A percentile compares a stretch with the other conserved stretches of the same genome.
Evolutionary conservation across 2,329 filamentous ascomycete species (phyloP).

Genomic region (Pseudogymnoascus sp.): DNA sequence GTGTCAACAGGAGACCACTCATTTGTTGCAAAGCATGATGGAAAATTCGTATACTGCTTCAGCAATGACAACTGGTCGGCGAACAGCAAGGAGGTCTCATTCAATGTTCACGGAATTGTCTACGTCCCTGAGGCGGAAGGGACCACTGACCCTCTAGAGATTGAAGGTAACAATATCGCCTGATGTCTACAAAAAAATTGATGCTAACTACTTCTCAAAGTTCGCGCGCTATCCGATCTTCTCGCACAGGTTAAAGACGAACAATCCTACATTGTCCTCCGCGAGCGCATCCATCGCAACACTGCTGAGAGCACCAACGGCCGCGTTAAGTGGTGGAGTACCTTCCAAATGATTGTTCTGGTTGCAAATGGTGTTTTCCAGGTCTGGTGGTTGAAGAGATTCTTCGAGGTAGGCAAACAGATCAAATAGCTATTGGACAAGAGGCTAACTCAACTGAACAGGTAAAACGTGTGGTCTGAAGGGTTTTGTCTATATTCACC

Average conservation of each 20-base stretch:
- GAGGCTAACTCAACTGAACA: neutral
- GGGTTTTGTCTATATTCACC: constrained; percentile 2
- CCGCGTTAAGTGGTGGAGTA: constrained; percentile 98
- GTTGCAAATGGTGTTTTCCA: constrained; percentile 93
- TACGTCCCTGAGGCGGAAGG: constrained; percentile 87
- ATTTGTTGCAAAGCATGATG: constrained; percentile 77
- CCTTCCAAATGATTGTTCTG: constrained; percentile 87
- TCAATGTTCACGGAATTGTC: constrained; percentile 98
- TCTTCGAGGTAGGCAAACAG: constrained; percentile 65
- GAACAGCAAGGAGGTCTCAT: constrained; percentile 94
- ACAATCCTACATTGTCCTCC: constrained; percentile 91
- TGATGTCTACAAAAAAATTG: neutral
- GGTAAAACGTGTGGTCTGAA: constrained; percentile 8
- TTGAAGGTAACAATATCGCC: constrained; percentile 57
- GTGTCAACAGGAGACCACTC: constrained; percentile 89
- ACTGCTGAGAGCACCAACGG: constrained; percentile 97
- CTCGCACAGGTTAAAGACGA: constrained; percentile 93
- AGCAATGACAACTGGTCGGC: constrained; percentile 98
- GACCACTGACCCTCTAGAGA: constrained; percentile 79
- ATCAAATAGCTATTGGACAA: neutral
- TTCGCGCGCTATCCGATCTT: constrained; percentile 75
- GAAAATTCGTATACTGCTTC: constrained; percentile 94
- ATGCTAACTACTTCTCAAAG: constrained; percentile 37
- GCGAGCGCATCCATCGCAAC: constrained; percentile 94
- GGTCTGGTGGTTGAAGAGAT: constrained; percentile 98